Conservation (phyloP, 2,329 filamentous ascomycete species). For the Rhinocladiella similis region DNA sequence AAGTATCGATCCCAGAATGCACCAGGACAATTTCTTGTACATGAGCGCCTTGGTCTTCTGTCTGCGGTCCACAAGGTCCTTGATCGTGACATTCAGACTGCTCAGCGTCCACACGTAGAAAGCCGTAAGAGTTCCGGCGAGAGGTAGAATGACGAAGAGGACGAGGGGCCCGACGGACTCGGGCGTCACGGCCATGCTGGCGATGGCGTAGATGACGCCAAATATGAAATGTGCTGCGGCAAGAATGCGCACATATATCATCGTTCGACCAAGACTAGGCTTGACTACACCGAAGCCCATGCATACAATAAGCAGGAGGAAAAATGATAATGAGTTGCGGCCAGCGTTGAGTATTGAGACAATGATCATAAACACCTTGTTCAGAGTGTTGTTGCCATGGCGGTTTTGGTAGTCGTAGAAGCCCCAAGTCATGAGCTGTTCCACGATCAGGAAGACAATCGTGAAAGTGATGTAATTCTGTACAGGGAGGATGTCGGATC, state of each 20-base stretch:
- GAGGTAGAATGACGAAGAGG: slow-evolving; percentile 86
- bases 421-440: slow-evolving; percentile 98
- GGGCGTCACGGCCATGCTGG: slow-evolving; percentile 83
- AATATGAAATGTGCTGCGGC: slow-evolving; percentile 94
- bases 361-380: slow-evolving; percentile 83
- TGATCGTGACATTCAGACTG: slow-evolving; percentile 90
- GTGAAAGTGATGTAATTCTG: slow-evolving; percentile 99
- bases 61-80: slow-evolving; percentile 91
- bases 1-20: slow-evolving; percentile 85
- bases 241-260: slow-evolving; percentile 89
- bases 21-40: slow-evolving; percentile 99
- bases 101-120: slow-evolving; percentile 99
- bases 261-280: slow-evolving; percentile 83
- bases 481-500: slow-evolving; percentile 90
- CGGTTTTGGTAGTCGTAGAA: slow-evolving; percentile 97
- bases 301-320: slow-evolving; percentile 94
- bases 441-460: slow-evolving; percentile 85
- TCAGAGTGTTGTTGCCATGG: slow-evolving; percentile 77
- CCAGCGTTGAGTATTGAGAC: slow-evolving; percentile 93
- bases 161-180: slow-evolving; percentile 88
- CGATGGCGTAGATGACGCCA: slow-evolving; percentile 81
- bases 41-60: slow-evolving; percentile 90
- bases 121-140: slow-evolving; percentile 87
- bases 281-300: slow-evolving; percentile 99
- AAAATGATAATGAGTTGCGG: slow-evolving; percentile 97